Evolutionary conservation across 2,329 filamentous ascomycete genomes (phyloP).

Genomic region (Pyricularia grisea): DNA sequence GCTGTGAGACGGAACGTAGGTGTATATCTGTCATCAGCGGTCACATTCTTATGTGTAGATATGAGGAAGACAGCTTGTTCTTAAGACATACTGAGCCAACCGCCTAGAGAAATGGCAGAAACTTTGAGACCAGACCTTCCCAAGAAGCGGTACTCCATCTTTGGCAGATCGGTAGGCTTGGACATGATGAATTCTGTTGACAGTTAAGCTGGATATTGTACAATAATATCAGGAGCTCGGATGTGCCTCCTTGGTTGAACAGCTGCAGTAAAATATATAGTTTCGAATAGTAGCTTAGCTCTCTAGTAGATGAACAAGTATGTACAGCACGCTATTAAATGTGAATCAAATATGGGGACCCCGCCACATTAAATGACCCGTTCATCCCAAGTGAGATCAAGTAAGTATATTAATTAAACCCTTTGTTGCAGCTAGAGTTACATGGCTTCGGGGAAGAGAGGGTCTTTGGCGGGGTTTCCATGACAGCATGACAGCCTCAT

Average conservation of each 20-base stretch:
- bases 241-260: not conserved
- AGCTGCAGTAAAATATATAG: not conserved
- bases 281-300: not conserved
- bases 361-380: not conserved
- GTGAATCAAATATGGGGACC: not conserved
- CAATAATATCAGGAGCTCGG: not conserved
- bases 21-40: not conserved
- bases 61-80: not conserved
- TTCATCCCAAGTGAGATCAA: not conserved
- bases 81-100: constrained; percentile 61
- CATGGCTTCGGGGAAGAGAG: not conserved
- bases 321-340: not conserved
- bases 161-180: constrained; percentile 3
- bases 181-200: not conserved
- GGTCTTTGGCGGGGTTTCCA: constrained; percentile 3
- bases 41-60: not conserved
- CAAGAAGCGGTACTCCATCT: constrained; percentile 63
- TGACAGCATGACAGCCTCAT: not conserved
- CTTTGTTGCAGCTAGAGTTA: not conserved
- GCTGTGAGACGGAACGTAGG: not conserved
- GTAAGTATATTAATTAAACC: not conserved
- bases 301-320: not conserved
- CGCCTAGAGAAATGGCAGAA: constrained; percentile 61
- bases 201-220: not conserved
- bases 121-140: constrained; percentile 66